Evolutionary conservation across 176 grass and related monocot genomes (phyloP), one percentile per base, ranked within the genome.

Genomic region (Leersia perrieri): DNA sequence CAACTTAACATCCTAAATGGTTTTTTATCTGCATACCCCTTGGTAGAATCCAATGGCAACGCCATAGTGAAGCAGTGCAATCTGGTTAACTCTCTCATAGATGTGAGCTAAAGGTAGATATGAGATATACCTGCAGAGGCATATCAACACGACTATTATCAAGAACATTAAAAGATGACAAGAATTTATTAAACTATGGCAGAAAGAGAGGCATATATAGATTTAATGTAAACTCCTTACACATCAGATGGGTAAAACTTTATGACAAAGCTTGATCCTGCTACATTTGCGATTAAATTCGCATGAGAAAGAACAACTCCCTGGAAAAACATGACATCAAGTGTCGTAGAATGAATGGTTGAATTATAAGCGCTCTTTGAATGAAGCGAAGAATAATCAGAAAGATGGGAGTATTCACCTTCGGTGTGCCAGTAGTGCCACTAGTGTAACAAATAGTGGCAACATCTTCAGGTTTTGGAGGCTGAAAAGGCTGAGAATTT

Each of bases 381-480:
- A 65, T 62, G 38, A 55, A 76, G 55, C 33, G 71, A 80, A 60
- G 28, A 73, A 65, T 16, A 87, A 67, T 61, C 10, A 67, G 41
- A 89, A 82, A 4, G 3, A 16, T 60, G 12, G 12, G 63, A 81
- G 55, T 33, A 62, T 80, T 28, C 84, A 90, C 92, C 92, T 99
- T 99, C 61, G 92, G 92, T 53, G 90, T 99, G 49, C 96, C 92
- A 47, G 92, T 99, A 63, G 96, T 99, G 32, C 96, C 96, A 81
- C 96, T 99, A 1, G 96, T 99, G 68, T 99, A 99, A 85, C 96
- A 99, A 38, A 99, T 90, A 61, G 96, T 99, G 12, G 96, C 96
- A 70, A 93, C 40, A 78, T 99, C 92, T 86, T 93, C 73, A 86
- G 92, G 90, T 86, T 91, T 98, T 67, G 96, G 92, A 82, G 92